Percentiles rank a stretch among this genome's conserved stretches.
phyloP scores from a whole-genome alignment of 2,329 filamentous ascomycete species.

The Sordariomycetes sp. region DNA sequence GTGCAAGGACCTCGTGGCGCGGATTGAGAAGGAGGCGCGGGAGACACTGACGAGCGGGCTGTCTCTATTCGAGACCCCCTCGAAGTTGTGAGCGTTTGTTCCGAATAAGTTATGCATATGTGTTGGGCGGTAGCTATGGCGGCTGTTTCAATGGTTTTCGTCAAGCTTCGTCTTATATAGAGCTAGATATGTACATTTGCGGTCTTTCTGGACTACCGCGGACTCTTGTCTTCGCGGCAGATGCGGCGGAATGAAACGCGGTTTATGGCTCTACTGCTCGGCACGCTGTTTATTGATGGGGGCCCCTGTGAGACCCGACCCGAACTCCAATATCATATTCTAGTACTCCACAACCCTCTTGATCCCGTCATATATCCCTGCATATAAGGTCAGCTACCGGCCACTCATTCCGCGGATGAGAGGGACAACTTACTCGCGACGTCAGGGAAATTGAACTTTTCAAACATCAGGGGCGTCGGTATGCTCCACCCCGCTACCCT shows the following conservation, averaged over 20 bases:
- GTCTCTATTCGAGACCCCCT: constrained; percentile 40
- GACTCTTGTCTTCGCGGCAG: not conserved
- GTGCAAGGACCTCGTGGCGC: constrained; percentile 55
- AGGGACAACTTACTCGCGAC: constrained; percentile 60
- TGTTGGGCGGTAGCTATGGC: not conserved
- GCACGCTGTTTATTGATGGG: not conserved
- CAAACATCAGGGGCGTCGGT: constrained; percentile 69
- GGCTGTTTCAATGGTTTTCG: not conserved
- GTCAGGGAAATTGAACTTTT: constrained; percentile 75
- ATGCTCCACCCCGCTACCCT: constrained; percentile 86
- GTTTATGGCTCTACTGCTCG: not conserved
- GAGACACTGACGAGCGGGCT: constrained; percentile 51
- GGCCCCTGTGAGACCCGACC: not conserved
- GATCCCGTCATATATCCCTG: constrained; percentile 31
- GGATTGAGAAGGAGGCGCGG: constrained; percentile 71
- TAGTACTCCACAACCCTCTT: constrained; percentile 57
- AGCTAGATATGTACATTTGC: not conserved
- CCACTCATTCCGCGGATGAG: not conserved
- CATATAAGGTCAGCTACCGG: not conserved
- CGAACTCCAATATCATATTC: not conserved
- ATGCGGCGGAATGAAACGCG: not conserved
- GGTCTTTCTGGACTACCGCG: not conserved
- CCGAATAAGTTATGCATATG: not conserved
- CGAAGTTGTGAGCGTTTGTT: constrained; percentile 45
- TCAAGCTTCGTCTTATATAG: not conserved